A percentile compares a stretch with the other conserved stretches of the same genome.
Conservation (phyloP, 768 basidiomycete genomes). For the Psilocybe subaeruginosa region DNA sequence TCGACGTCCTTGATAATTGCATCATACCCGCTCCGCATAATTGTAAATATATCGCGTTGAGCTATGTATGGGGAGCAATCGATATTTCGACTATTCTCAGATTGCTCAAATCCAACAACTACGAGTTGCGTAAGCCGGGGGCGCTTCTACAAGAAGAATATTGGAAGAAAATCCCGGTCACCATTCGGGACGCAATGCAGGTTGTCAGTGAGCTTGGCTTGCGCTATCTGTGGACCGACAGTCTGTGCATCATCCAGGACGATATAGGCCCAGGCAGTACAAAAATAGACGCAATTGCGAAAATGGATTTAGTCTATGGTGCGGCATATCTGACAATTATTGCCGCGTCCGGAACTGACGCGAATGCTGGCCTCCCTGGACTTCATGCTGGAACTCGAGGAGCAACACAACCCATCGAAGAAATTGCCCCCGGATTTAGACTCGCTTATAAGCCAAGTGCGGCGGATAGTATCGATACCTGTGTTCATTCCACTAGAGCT, state of each 20-base stretch:
- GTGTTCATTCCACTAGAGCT: slow-evolving; percentile 1
- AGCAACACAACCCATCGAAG: slow-evolving; percentile 5
- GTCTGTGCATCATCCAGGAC: slow-evolving; percentile 14
- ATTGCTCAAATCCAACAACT: slow-evolving; percentile 3
- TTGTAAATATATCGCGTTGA: slow-evolving; percentile 10
- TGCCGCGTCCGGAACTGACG: slow-evolving; percentile 7
- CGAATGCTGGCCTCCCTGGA: slow-evolving; percentile 16
- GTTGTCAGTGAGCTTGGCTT: slow-evolving; percentile 3
- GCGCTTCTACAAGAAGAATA: background rate
- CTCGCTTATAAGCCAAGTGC: slow-evolving; percentile 3
- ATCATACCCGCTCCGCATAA: slow-evolving; percentile 1
- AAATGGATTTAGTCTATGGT: slow-evolving; percentile 16
- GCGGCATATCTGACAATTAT: slow-evolving; percentile 13
- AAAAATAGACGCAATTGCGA: slow-evolving; percentile 10
- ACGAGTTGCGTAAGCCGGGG: slow-evolving; percentile 2
- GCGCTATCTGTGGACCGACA: slow-evolving; percentile 14
- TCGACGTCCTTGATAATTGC: slow-evolving; percentile 12
- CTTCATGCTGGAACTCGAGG: slow-evolving; percentile 3
- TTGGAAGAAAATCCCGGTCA: slow-evolving; percentile 5
- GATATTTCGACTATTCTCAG: background rate
- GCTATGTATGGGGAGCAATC: slow-evolving; percentile 12
- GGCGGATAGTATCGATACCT: background rate
- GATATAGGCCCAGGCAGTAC: background rate
- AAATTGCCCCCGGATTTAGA: slow-evolving; percentile 8
- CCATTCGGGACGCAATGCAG: slow-evolving; percentile 13